phyloP scores from a whole-genome alignment of 2,329 filamentous ascomycete species.

The Myotisia sp. region DNA sequence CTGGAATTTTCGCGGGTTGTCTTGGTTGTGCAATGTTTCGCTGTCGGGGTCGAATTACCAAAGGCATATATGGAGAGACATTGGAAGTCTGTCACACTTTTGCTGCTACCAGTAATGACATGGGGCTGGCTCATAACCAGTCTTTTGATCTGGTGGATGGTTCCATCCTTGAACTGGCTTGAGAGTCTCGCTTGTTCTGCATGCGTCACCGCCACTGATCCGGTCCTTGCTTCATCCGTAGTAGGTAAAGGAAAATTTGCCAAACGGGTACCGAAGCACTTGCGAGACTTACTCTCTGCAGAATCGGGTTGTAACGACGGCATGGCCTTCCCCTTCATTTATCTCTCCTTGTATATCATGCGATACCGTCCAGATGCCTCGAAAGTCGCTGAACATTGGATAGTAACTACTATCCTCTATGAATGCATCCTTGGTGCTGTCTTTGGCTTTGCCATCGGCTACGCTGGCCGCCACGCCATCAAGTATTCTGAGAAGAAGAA shows the following conservation, averaged over 20 bases:
- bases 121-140: constrained; percentile 75
- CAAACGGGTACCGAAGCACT: constrained; percentile 90
- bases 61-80: constrained; percentile 86
- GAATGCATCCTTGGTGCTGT: constrained; percentile 88
- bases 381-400: constrained; percentile 68
- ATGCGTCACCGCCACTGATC: constrained; percentile 93
- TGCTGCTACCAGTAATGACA: constrained; percentile 93
- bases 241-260: constrained; percentile 98
- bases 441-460: constrained; percentile 77
- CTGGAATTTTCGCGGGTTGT: constrained; percentile 59
- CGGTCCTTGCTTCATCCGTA: constrained; percentile 89
- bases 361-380: constrained; percentile 56
- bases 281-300: constrained; percentile 84
- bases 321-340: constrained; percentile 98
- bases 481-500: constrained; percentile 71
- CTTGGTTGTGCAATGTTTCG: constrained; percentile 59
- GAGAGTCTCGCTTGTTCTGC: constrained; percentile 77
- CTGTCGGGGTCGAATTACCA: constrained; percentile 57
- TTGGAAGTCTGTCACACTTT: constrained; percentile 79
- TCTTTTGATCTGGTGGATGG: constrained; percentile 87
- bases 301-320: constrained; percentile 98
- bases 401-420: constrained; percentile 80
- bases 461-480: constrained; percentile 80
- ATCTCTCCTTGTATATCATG: constrained; percentile 79
- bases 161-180: constrained; percentile 66